phyloP scores from a whole-genome alignment of 164 flowering plant species.

The Dillenia turbinata region DNA sequence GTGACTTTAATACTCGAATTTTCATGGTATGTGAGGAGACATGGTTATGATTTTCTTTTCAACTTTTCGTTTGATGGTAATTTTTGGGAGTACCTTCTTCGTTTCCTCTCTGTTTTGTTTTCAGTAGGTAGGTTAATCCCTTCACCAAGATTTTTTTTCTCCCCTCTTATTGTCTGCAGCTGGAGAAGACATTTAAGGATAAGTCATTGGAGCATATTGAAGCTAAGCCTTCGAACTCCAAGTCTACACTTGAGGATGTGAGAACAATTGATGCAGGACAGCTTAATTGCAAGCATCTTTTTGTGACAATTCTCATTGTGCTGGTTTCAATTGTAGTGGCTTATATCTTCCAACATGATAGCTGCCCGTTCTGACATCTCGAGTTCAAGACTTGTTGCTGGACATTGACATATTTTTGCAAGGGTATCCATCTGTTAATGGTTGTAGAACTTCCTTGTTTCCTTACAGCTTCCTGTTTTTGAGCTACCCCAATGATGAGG shows the following conservation, averaged over 20 bases:
- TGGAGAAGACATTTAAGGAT: constrained; percentile 15
- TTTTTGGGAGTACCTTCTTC: no score
- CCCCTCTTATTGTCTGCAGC: constrained; percentile 20
- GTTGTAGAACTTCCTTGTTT: no score
- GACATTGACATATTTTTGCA: no score
- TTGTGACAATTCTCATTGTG: constrained; percentile 31
- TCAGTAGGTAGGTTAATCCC: background rate
- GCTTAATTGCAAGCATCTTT: constrained; percentile 41
- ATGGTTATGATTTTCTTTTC: no score
- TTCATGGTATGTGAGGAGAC: no score
- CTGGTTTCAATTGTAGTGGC: constrained; percentile 33
- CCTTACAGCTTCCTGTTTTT: no score
- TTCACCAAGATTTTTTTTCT: background rate
- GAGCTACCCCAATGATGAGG: no score
- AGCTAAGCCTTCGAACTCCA: constrained; percentile 15
- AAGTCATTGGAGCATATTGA: constrained; percentile 15
- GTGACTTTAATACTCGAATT: no score
- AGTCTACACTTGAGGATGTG: constrained; percentile 29
- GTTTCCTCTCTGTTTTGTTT: background rate
- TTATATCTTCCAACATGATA: constrained; percentile 23
- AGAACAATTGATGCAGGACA: constrained; percentile 58
- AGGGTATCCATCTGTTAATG: no score
- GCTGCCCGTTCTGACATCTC: constrained; percentile 16
- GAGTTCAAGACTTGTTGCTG: background rate
- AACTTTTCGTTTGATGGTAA: no score